These are phyloP conservation scores for Citrus sinensis DNA, from an alignment of 345 rosid genomes.

Conservation along the genomic window DNA sequence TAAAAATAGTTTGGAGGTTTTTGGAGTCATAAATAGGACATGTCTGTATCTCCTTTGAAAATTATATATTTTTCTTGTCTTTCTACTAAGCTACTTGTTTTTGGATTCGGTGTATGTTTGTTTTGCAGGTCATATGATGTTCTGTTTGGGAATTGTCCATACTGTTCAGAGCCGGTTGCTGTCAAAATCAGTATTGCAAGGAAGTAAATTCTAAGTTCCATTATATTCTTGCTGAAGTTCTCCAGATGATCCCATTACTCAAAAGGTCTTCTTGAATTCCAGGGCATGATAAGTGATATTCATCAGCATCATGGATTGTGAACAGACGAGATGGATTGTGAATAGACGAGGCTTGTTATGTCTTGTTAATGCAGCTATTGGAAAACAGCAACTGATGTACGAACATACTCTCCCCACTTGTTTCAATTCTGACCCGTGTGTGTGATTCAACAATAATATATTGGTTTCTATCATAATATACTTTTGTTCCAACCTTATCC, in stretches of 20 bases:
- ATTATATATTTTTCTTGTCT: not conserved
- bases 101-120: not conserved
- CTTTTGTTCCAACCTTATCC: slow-evolving; percentile 3
- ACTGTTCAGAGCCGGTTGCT: slow-evolving; percentile 76
- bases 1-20: not conserved
- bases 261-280: not conserved
- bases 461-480: not conserved
- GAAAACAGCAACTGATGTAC: not conserved
- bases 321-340: not conserved
- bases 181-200: slow-evolving; percentile 44
- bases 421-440: not conserved
- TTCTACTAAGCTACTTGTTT: slow-evolving; percentile 3
- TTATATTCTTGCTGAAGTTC: not conserved
- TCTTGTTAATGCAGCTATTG: not conserved
- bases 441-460: not conserved
- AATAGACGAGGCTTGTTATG: not conserved
- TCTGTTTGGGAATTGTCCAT: slow-evolving; percentile 73
- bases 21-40: not conserved
- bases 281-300: not conserved
- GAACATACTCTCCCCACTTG: not conserved
- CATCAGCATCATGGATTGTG: not conserved
- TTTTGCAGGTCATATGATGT: slow-evolving; percentile 71
- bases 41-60: not conserved
- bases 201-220: slow-evolving; percentile 12
- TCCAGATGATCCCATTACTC: not conserved